A percentile compares a stretch with the other conserved stretches of the same genome.
Evolutionary conservation across 176 grass and related monocot genomes (phyloP).

Genomic region (Oryza australiensis): DNA sequence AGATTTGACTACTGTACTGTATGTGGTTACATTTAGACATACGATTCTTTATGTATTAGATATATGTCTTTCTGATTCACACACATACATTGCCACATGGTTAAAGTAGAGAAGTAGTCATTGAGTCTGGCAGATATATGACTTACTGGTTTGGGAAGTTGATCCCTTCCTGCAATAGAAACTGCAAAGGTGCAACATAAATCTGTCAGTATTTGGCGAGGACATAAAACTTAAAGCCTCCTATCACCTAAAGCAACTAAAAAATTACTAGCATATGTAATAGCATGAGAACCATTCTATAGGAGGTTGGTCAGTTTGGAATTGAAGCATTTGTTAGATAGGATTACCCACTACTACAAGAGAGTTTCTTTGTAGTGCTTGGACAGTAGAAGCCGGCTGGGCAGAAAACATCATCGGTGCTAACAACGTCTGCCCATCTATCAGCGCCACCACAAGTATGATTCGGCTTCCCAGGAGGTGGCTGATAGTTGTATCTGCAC

Average conservation of each 20-base stretch:
- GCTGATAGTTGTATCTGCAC: conserved; percentile 79
- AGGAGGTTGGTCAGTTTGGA: not conserved
- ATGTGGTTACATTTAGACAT: not conserved
- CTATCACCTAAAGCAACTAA: not conserved
- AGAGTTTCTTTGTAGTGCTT: conserved; percentile 69
- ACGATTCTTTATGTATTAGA: not conserved
- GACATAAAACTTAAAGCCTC: not conserved
- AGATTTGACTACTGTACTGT: too few relatives aligned
- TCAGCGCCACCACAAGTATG: conserved; percentile 83
- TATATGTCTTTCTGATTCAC: not conserved
- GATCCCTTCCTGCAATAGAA: conserved; percentile 91
- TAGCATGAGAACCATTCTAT: not conserved
- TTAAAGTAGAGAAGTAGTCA: not conserved
- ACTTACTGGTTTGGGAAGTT: conserved; percentile 66
- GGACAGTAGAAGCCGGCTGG: conserved; percentile 88
- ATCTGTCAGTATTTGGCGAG: conserved; percentile 1
- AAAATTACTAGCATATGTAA: conserved; percentile 6
- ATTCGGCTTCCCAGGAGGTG: conserved; percentile 70
- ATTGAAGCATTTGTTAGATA: conserved; percentile 43
- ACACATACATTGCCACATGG: not conserved
- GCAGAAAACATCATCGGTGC: conserved; percentile 71
- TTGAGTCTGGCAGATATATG: not conserved
- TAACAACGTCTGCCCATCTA: conserved; percentile 74
- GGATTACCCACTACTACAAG: conserved; percentile 97
- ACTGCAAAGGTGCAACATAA: conserved; percentile 42